phyloP scores from a whole-genome alignment of 148 eudicot genomes.

The Heliosperma pusillum region DNA sequence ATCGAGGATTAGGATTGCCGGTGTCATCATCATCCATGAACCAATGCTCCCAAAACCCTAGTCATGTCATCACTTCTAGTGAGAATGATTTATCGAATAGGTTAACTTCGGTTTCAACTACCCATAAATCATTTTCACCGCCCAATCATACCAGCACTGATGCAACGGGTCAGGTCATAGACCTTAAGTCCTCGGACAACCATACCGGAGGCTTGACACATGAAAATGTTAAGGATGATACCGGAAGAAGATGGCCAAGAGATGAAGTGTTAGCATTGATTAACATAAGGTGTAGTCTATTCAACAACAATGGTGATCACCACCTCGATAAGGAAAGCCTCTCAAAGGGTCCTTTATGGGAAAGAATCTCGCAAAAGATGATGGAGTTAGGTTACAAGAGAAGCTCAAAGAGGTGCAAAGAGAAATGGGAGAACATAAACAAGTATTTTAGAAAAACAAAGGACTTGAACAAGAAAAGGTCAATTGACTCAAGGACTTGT shows the following conservation, averaged over 20 bases:
- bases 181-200: slow-evolving; percentile 16
- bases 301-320: slow-evolving; percentile 20
- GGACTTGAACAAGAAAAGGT: slow-evolving; percentile 83
- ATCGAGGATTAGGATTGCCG: slow-evolving; percentile 10
- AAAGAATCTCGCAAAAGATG: slow-evolving; percentile 80
- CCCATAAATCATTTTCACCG: slow-evolving; percentile 5
- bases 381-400: slow-evolving; percentile 66
- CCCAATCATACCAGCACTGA: slow-evolving; percentile 25
- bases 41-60: slow-evolving; percentile 38
- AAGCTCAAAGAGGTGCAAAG: slow-evolving; percentile 89
- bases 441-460: slow-evolving; percentile 89
- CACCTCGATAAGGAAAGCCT: slow-evolving; percentile 18
- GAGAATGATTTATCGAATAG: not conserved
- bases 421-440: slow-evolving; percentile 98
- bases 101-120: not conserved
- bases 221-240: slow-evolving; percentile 34
- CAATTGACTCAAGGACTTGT: slow-evolving; percentile 77
- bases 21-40: slow-evolving; percentile 24
- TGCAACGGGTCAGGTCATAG: slow-evolving; percentile 18
- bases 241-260: slow-evolving; percentile 84
- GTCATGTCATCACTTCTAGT: slow-evolving; percentile 1
- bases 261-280: slow-evolving; percentile 84
- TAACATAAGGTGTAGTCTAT: slow-evolving; percentile 60
- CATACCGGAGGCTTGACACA: not conserved
- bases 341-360: slow-evolving; percentile 76